Evolutionary conservation across 139 green algal genomes (phyloP), one percentile per base, ranked within the genome.

Genomic region (Chlorella vulgaris): DNA sequence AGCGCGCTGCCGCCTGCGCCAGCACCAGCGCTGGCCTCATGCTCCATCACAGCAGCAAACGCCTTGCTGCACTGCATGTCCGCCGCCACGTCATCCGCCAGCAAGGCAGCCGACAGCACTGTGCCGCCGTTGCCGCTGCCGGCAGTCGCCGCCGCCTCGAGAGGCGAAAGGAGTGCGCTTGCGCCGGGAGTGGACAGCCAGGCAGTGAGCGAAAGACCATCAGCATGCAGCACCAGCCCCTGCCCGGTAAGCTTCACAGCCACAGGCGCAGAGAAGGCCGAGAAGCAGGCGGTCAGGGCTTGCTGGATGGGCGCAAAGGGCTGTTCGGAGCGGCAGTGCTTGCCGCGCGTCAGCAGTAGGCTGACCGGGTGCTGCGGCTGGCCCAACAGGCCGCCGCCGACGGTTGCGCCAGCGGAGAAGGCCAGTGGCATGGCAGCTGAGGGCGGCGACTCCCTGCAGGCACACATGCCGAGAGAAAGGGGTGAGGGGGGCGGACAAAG

Each of bases 31-130:
- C 55, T n/a, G 55, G 18, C 74, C 55, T 91, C 90, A 89, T 95
- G 96, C 42, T 88, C 70, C 60, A 83, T 42, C 40, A 96, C 89
- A 0, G 90, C 91, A 0, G 81, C 83, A 82, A 95, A 96, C 2
- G 89, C 88, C 22, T 89, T 81, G 42, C 58, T 55, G 53, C 85
- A 89, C 68, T 78, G 66, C 50, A 61, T 55, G 73, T 81, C 73
- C 0, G 43, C 62, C 8, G 67, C 65, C 42, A 68, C 65, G 50
- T 88, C 84, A 21, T 86, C 83, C 3, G 90, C 76, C 33, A 82
- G 33, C 40, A 91, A 77, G 21, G 84, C 62, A 29, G 73, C 31
- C 31, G 39, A 62, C 22, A 43, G 55, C 5, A 71, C 51, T 24
- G 80, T 58, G 26, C 66, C 53, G 58, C 66, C 38, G n/a, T 33